These are phyloP conservation scores for Gigaspora rosea DNA, from an alignment of 192 early-diverging fungal species.

Conservation along the genomic window DNA sequence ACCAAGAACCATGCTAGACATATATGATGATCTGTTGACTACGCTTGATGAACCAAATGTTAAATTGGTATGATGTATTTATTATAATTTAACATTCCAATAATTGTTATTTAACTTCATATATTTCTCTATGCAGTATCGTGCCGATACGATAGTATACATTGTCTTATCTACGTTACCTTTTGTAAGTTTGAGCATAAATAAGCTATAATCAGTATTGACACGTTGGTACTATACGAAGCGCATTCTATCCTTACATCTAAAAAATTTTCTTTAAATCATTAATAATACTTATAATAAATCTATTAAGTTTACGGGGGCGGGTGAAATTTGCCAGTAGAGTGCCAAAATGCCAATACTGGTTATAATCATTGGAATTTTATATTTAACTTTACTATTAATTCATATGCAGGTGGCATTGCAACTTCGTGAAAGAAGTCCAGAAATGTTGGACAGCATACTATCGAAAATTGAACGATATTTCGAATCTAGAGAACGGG, in stretches of 20 bases:
- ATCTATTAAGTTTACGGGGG: neutral
- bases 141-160: slow-evolving; percentile 71
- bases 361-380: neutral
- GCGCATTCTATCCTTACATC: too few relatives aligned
- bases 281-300: neutral
- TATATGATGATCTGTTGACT: slow-evolving; percentile 67
- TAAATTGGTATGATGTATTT: slow-evolving; percentile 30
- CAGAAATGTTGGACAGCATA: slow-evolving; percentile 51
- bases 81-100: neutral
- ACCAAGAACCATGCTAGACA: slow-evolving; percentile 59
- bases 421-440: slow-evolving; percentile 52
- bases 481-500: slow-evolving; percentile 46
- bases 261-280: too few relatives aligned
- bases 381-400: neutral
- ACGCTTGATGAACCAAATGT: slow-evolving; percentile 57
- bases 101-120: neutral
- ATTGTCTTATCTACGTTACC: slow-evolving; percentile 79
- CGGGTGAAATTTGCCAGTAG: neutral
- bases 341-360: too few relatives aligned
- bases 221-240: too few relatives aligned
- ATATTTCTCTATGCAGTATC: slow-evolving; percentile 33
- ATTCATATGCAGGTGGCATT: slow-evolving; percentile 41
- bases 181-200: slow-evolving; percentile 52
- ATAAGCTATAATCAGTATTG: neutral
- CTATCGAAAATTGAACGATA: slow-evolving; percentile 53